Conservation (phyloP, 371 early-diverging fungal species). For the Mortierella sp. region DNA sequence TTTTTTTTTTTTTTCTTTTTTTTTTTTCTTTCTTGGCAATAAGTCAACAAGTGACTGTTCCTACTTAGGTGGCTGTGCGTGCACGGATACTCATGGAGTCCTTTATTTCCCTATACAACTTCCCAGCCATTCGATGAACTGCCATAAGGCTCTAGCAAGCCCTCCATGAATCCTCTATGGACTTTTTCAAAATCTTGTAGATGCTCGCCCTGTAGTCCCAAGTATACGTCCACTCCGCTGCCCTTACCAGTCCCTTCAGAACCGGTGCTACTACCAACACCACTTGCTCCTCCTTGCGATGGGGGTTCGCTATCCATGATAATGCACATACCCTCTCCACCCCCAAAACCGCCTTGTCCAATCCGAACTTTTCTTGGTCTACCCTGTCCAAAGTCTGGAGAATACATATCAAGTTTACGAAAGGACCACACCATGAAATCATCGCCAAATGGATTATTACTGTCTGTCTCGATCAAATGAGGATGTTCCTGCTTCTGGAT, state of each 20-base stretch:
- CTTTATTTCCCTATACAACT: conserved; percentile 3
- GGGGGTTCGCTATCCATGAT: conserved; percentile 46
- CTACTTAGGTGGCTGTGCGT: background rate
- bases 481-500: conserved; percentile 51
- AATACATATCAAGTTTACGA: conserved; percentile 47
- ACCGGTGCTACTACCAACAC: conserved; percentile 12
- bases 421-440: conserved; percentile 56
- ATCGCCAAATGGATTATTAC: conserved; percentile 45
- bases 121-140: conserved; percentile 26
- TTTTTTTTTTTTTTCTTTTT: background rate
- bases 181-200: conserved; percentile 48
- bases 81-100: background rate
- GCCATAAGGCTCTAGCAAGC: conserved; percentile 20
- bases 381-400: conserved; percentile 48
- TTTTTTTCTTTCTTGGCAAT: background rate
- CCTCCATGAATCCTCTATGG: conserved; percentile 51
- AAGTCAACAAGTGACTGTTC: background rate
- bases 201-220: conserved; percentile 53
- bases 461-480: conserved; percentile 49
- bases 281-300: background rate
- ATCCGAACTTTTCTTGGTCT: conserved; percentile 41
- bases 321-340: conserved; percentile 54
- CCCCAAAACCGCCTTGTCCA: conserved; percentile 51
- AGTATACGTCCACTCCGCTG: conserved; percentile 47
- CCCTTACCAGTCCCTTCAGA: background rate